A percentile compares a stretch with the other conserved stretches of the same genome.
phyloP scores from a whole-genome alignment of 495 filamentous ascomycete genomes.

The Trichoderma erinaceum region DNA sequence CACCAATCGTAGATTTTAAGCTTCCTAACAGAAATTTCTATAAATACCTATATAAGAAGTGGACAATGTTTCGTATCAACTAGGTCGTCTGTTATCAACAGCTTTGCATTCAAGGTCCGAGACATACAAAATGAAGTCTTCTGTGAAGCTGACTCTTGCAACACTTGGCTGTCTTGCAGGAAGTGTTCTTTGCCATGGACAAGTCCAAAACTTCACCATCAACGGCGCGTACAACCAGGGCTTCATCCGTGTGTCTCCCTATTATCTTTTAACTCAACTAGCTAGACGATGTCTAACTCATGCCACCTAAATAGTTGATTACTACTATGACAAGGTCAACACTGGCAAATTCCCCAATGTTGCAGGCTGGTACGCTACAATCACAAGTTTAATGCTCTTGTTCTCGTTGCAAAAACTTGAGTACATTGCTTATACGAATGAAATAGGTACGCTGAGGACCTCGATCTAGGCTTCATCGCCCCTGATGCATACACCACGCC shows the following conservation, averaged over 20 bases:
- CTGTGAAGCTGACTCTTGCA: neutral
- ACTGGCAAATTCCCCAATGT: constrained; percentile 11
- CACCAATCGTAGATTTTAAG: neutral
- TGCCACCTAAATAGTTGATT: neutral
- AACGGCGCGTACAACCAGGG: constrained; percentile 3
- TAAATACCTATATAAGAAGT: neutral
- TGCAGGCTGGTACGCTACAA: constrained; percentile 11
- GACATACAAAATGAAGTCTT: neutral
- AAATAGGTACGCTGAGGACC: constrained; percentile 27
- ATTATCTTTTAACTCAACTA: neutral
- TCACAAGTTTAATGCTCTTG: neutral
- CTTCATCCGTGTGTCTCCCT: neutral
- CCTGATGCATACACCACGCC: constrained; percentile 25
- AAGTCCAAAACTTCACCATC: constrained; percentile 9
- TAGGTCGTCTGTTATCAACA: neutral
- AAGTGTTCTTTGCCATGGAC: neutral
- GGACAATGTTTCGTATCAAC: neutral
- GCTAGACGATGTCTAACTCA: neutral
- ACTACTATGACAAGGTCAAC: constrained; percentile 12
- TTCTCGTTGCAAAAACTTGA: neutral
- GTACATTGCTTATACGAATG: neutral
- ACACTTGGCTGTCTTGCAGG: constrained; percentile 8
- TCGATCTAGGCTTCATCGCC: constrained; percentile 30
- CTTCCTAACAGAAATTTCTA: neutral
- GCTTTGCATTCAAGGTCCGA: neutral